Conservation (phyloP, 1,284 basidiomycete genomes). For the Phellinidium pouzarii region DNA sequence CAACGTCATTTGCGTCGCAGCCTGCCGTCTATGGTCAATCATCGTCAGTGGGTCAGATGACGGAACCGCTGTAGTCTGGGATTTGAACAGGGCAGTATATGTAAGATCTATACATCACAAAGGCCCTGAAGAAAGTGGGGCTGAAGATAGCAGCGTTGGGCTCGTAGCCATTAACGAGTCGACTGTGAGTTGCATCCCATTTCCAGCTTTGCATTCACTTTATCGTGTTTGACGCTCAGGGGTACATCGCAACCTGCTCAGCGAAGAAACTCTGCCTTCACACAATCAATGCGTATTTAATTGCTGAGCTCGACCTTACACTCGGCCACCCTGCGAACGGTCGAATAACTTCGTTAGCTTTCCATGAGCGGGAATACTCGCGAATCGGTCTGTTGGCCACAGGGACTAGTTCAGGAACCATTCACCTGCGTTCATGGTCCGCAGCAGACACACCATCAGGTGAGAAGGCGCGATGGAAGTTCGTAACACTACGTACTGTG, state of each 20-base stretch:
- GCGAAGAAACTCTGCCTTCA: constrained; percentile 62
- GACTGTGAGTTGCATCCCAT: constrained; percentile 47
- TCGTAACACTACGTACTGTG: constrained; percentile 57
- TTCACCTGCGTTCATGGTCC: constrained; percentile 69
- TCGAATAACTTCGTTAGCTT: constrained; percentile 61
- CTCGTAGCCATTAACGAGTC: constrained; percentile 79
- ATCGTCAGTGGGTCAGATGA: constrained; percentile 82
- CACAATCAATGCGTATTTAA: constrained; percentile 74
- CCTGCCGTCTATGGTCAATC: constrained; percentile 79
- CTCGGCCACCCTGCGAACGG: constrained; percentile 24
- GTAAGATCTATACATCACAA: constrained; percentile 67
- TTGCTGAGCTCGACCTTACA: constrained; percentile 58
- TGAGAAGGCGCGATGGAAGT: constrained; percentile 64
- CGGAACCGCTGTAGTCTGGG: constrained; percentile 85
- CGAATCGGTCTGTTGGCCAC: constrained; percentile 62
- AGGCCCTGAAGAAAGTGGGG: constrained; percentile 31
- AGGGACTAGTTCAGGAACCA: constrained; percentile 59
- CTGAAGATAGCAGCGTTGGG: constrained; percentile 44
- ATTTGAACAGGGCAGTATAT: constrained; percentile 78
- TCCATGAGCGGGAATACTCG: constrained; percentile 77
- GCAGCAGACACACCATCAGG: constrained; percentile 58
- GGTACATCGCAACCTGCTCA: constrained; percentile 79
- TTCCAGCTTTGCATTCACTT: not conserved
- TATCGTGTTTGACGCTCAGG: constrained; percentile 35
- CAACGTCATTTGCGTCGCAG: constrained; percentile 61